A percentile compares a stretch with the other conserved stretches of the same genome.
phyloP scores from a whole-genome alignment of 106 monocot genomes.

The Dendrobium nobile region DNA sequence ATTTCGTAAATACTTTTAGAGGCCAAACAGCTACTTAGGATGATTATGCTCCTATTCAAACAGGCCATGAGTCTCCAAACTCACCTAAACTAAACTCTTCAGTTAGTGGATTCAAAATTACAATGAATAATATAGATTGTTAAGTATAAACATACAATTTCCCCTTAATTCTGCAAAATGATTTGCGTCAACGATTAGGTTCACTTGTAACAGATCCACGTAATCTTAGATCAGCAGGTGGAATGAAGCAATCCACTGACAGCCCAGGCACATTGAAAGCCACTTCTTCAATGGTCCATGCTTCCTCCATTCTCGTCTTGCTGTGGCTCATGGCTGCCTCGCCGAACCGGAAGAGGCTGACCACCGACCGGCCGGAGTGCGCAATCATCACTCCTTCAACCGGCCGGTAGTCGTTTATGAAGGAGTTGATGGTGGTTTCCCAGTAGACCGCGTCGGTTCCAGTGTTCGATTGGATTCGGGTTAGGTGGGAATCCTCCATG shows the following conservation, averaged over 20 bases:
- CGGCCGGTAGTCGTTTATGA: conserved; percentile 7
- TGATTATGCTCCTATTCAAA: too few relatives aligned
- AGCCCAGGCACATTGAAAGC: conserved; percentile 14
- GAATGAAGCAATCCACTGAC: conserved; percentile 14
- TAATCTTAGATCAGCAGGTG: conserved; percentile 4
- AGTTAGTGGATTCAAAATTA: background rate
- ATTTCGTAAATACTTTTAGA: too few relatives aligned
- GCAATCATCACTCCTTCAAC: conserved; percentile 16
- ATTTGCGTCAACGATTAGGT: too few relatives aligned
- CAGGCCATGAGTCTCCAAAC: background rate
- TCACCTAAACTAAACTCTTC: background rate
- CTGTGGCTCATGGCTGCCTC: conserved; percentile 17
- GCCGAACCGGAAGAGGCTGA: conserved; percentile 12
- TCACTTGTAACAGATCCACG: background rate
- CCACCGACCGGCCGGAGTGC: conserved; percentile 12
- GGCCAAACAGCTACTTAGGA: too few relatives aligned
- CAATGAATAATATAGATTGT: background rate
- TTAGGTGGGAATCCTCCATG: conserved; percentile 18
- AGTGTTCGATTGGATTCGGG: conserved; percentile 8
- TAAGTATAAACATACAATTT: background rate
- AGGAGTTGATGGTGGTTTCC: conserved; percentile 18
- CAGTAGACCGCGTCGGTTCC: conserved; percentile 13
- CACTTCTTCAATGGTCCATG: conserved; percentile 12
- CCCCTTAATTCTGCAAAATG: background rate
- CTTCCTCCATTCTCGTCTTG: conserved; percentile 15